Conservation (phyloP, 495 filamentous ascomycete species). For the Penicillium bovifimosum region DNA sequence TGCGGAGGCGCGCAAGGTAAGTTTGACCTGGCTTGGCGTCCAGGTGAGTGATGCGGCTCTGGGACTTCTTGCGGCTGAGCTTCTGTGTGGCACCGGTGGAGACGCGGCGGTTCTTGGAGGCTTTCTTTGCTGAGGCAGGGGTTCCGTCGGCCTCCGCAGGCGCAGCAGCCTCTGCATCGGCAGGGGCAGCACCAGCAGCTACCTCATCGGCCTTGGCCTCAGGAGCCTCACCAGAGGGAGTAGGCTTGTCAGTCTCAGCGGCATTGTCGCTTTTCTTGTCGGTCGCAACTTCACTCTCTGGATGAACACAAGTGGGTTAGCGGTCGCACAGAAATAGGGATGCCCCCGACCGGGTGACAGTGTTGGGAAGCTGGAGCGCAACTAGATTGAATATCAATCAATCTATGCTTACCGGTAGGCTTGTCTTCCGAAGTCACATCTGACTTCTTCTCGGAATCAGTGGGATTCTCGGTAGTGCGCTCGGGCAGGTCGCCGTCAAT, state of each 20-base stretch:
- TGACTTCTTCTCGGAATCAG: conserved; percentile 25
- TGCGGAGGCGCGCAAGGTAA: conserved; percentile 81
- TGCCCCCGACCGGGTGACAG: neutral
- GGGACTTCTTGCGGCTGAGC: conserved; percentile 78
- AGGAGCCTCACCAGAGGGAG: conserved; percentile 20
- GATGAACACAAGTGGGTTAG: conserved; percentile 20
- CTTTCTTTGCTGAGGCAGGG: conserved; percentile 42
- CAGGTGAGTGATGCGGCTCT: conserved; percentile 60
- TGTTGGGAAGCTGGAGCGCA: neutral
- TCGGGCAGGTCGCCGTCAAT: conserved; percentile 32
- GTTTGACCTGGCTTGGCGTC: conserved; percentile 81
- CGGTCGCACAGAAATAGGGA: conserved; percentile 19
- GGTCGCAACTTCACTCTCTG: conserved; percentile 23
- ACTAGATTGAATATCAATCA: neutral
- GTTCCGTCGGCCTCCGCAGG: conserved; percentile 41
- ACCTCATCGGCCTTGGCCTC: conserved; percentile 33
- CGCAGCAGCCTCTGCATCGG: conserved; percentile 22
- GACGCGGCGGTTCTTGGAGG: conserved; percentile 59
- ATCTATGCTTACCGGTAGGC: conserved; percentile 29
- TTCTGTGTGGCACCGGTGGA: conserved; percentile 61
- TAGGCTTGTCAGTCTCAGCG: conserved; percentile 22
- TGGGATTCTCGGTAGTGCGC: conserved; percentile 28
- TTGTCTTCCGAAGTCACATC: conserved; percentile 30
- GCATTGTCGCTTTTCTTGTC: conserved; percentile 32
- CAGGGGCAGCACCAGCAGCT: conserved; percentile 23